Evolutionary conservation across 2,329 filamentous ascomycete genomes (phyloP).

Genomic region (Trichoderma breve): DNA sequence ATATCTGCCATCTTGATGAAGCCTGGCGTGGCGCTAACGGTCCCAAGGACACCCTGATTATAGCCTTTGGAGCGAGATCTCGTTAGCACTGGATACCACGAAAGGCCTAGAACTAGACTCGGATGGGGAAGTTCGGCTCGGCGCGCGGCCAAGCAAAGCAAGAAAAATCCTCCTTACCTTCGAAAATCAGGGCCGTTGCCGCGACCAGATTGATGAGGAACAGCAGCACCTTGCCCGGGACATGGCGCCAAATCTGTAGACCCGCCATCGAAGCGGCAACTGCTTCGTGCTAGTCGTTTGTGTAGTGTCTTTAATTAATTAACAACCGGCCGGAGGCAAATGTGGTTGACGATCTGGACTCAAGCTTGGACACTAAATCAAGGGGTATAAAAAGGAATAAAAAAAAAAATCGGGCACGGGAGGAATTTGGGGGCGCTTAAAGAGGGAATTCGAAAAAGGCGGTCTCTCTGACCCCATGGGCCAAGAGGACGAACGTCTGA

Average conservation of each 20-base stretch:
- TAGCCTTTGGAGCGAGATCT: conserved; percentile 38
- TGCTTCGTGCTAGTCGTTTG: neutral
- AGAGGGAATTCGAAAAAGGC: neutral
- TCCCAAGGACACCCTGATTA: conserved; percentile 55
- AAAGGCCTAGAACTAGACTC: neutral
- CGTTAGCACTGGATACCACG: neutral
- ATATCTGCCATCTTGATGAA: conserved; percentile 46
- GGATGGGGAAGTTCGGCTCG: neutral
- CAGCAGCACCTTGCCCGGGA: conserved; percentile 27
- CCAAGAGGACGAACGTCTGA: neutral
- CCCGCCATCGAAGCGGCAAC: conserved; percentile 19
- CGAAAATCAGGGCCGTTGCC: conserved; percentile 26
- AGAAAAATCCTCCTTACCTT: conserved; percentile 20
- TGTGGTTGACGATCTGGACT: conserved; percentile 2
- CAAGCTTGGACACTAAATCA: neutral
- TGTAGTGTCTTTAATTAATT: neutral
- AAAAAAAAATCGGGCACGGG: neutral
- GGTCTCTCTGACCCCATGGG: neutral
- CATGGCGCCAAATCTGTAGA: conserved; percentile 24
- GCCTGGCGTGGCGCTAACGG: conserved; percentile 44
- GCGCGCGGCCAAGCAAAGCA: neutral
- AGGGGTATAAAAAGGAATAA: neutral
- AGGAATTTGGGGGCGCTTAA: neutral
- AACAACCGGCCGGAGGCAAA: neutral
- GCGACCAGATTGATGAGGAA: conserved; percentile 26